Conservation (phyloP, 148 eudicot genomes). For the Chenopodium formosanum region DNA sequence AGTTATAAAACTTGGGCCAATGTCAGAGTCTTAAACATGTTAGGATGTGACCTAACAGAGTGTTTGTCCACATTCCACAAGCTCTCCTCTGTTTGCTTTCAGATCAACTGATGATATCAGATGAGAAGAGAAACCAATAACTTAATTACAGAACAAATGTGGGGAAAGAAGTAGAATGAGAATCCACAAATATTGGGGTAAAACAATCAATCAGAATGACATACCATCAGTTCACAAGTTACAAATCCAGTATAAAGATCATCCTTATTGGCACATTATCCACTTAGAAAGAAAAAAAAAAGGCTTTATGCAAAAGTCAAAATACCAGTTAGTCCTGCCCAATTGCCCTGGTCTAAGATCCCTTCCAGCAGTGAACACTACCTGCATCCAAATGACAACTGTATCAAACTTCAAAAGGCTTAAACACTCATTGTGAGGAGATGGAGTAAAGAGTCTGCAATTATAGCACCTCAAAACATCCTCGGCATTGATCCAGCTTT, state of each 20-base stretch:
- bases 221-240: too few species aligned
- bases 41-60: not conserved
- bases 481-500: slow-evolving; percentile 85
- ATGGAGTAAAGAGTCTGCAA: slow-evolving; percentile 15
- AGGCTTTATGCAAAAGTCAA: not conserved
- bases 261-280: not conserved
- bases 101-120: not conserved
- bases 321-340: slow-evolving; percentile 68
- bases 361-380: slow-evolving; percentile 97
- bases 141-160: not conserved
- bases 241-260: not conserved
- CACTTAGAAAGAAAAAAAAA: not conserved
- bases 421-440: not conserved
- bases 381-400: slow-evolving; percentile 38
- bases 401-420: not conserved
- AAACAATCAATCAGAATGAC: not conserved
- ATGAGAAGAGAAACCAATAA: not conserved
- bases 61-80: not conserved
- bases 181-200: not conserved
- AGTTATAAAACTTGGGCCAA: not conserved
- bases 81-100: not conserved
- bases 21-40: not conserved
- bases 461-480: slow-evolving; percentile 82
- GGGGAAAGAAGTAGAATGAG: not conserved
- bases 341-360: slow-evolving; percentile 94